Percentiles rank a stretch among this genome's conserved stretches.
Evolutionary conservation across 352 stramenopile species (phyloP).

Genomic region (Globisporangium middletonii): DNA sequence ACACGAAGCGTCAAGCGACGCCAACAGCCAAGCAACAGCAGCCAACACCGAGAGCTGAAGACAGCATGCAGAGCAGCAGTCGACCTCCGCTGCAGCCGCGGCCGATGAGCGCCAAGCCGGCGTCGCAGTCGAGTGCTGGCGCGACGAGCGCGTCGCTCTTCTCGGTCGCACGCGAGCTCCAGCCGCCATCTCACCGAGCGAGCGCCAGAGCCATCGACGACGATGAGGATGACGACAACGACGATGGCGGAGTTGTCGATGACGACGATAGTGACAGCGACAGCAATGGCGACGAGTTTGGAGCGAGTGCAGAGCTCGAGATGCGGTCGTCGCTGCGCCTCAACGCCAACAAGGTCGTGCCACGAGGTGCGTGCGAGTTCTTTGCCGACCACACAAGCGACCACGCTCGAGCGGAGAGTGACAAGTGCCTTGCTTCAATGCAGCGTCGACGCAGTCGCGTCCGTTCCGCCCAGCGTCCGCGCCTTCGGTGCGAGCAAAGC

Average conservation of each 20-base stretch:
- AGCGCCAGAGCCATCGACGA: slow-evolving; percentile 7
- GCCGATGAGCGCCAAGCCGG: slow-evolving; percentile 47
- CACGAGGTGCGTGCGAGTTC: neutral
- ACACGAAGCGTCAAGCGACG: neutral
- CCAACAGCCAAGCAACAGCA: neutral
- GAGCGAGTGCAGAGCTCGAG: slow-evolving; percentile 18
- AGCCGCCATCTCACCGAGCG: slow-evolving; percentile 6
- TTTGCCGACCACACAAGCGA: neutral
- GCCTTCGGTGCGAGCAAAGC: slow-evolving; percentile 29
- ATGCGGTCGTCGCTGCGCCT: slow-evolving; percentile 1
- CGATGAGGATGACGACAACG: slow-evolving; percentile 25
- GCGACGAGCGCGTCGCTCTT: slow-evolving; percentile 2
- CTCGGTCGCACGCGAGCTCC: neutral
- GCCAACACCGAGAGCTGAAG: neutral
- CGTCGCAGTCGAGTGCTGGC: slow-evolving; percentile 1
- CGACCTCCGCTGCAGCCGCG: slow-evolving; percentile 18
- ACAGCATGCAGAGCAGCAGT: neutral
- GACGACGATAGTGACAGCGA: neutral
- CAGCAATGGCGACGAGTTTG: slow-evolving; percentile 26
- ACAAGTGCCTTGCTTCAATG: neutral
- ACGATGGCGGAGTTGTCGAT: slow-evolving; percentile 22
- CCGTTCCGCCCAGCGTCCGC: slow-evolving; percentile 55
- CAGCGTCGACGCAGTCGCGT: neutral
- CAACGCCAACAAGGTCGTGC: neutral
- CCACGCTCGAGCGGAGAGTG: neutral